Percentiles rank a stretch among this genome's conserved stretches.
phyloP scores from a whole-genome alignment of 208 protist genomes.

The Wallacemonas sp. region DNA sequence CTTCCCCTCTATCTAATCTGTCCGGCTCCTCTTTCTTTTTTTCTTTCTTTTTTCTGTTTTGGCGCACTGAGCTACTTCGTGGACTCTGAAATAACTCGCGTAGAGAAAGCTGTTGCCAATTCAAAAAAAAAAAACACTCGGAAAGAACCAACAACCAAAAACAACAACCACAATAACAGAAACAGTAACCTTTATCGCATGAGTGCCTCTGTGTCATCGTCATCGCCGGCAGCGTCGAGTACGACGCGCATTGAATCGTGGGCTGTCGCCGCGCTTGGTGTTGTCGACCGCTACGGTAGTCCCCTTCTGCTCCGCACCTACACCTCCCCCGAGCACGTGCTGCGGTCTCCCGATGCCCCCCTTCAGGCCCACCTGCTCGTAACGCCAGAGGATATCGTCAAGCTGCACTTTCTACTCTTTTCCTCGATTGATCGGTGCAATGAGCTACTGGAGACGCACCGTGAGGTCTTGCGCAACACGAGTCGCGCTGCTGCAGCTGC shows the following conservation, averaged over 20 bases:
- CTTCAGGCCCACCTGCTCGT: conserved; percentile 76
- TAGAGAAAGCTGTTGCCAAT: too few species aligned
- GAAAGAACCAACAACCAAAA: too few species aligned
- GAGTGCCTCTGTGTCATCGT: not conserved
- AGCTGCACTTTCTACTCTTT: conserved; percentile 79
- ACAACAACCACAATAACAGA: too few species aligned
- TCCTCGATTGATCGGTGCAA: conserved; percentile 76
- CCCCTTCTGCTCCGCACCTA: conserved; percentile 75
- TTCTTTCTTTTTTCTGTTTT: too few species aligned
- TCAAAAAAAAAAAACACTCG: too few species aligned
- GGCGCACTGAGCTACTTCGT: too few species aligned
- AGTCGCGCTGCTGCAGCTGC: conserved; percentile 1
- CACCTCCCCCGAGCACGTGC: conserved; percentile 51
- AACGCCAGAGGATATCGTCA: conserved; percentile 67
- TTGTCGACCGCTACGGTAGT: conserved; percentile 50
- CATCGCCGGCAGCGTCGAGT: not conserved
- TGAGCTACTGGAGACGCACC: conserved; percentile 32
- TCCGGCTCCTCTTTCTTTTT: too few species aligned
- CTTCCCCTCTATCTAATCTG: too few species aligned
- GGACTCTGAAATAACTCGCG: too few species aligned
- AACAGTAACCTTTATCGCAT: too few species aligned
- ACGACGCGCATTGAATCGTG: conserved; percentile 41
- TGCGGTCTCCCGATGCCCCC: conserved; percentile 43
- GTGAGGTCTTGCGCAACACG: conserved; percentile 5
- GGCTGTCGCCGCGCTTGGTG: conserved; percentile 71